Evolutionary conservation across 2,329 filamentous ascomycete genomes (phyloP), one percentile per base, ranked within the genome.

Genomic region (Penicillium brevicompactum): DNA sequence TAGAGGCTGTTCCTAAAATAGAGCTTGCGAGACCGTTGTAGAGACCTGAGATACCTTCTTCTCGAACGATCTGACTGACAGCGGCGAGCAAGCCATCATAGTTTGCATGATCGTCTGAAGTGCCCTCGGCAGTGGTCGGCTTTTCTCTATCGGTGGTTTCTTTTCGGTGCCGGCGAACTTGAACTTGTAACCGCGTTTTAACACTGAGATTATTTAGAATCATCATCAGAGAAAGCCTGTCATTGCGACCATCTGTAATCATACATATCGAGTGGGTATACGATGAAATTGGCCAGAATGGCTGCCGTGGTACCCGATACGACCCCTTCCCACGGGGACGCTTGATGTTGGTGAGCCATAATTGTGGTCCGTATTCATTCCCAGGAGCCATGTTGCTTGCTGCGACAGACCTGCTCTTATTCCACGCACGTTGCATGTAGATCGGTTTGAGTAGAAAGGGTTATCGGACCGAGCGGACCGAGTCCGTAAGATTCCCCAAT

Each of bases 231-330:
- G 5, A 4, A 30, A 18, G n/a, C 2, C 14, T 34, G n/a, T 37
- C 34, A 37, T 37, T 37, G 13, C 13, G 41, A 49, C 2, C 7
- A n/a, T 9, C 8, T 10, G 21, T 38, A 24, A 11, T 8, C 47
- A 31, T 58, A 56, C 56, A 58, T 47, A 31, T 58, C 53, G 4
- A 58, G 38, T 22, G 53, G 56, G 46, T 53, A 58, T 7, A 58
- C 53, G 14, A 58, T 38, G 5, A 42, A 9, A 16, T 58, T 56
- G 18, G 56, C 56, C 27, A 58, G n/a, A 22, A 56, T 49, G 18
- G 49, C 56, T 4, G 53, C 46, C 5, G 46, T 50, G 5, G 50
- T 56, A 16, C 56, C 56, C 2, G 53, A 56, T 11, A 53, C 42
- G 5, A 58, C 56, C 5, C 42, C 44, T 5, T 56, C 49, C 50